These are phyloP conservation scores for Mycogone perniciosa DNA, from an alignment of 2,329 filamentous ascomycete genomes.

Conservation along the genomic window DNA sequence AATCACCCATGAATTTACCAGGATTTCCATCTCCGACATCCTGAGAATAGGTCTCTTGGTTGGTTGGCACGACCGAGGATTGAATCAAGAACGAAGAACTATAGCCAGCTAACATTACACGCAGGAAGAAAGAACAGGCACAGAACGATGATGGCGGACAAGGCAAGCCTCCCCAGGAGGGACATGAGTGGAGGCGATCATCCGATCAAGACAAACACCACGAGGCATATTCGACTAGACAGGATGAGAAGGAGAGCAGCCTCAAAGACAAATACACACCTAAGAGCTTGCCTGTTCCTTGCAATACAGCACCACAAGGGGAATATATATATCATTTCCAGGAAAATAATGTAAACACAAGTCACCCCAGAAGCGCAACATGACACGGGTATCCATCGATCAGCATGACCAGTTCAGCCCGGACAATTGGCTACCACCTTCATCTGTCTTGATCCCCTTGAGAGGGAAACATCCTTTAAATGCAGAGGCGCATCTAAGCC, in stretches of 20 bases:
- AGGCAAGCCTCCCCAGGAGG: conserved; percentile 7
- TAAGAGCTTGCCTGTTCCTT: conserved; percentile 34
- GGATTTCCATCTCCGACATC: conserved; percentile 38
- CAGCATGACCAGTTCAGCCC: conserved; percentile 35
- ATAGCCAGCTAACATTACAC: conserved; percentile 41
- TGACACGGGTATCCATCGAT: conserved; percentile 17
- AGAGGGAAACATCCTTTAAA: too few species aligned
- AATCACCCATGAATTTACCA: conserved; percentile 20
- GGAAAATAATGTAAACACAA: conserved; percentile 29
- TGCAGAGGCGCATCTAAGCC: too few species aligned
- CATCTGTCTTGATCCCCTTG: too few species aligned
- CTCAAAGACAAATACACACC: conserved; percentile 26
- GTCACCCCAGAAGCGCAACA: conserved; percentile 17
- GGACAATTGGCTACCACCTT: too few species aligned
- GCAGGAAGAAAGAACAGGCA: conserved; percentile 20
- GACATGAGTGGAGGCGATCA: conserved; percentile 16
- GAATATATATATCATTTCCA: conserved; percentile 34
- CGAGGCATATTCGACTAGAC: conserved; percentile 13
- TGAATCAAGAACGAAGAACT: conserved; percentile 41
- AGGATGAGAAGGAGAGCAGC: neutral
- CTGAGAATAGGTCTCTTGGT: conserved; percentile 37
- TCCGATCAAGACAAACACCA: conserved; percentile 19
- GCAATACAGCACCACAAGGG: conserved; percentile 38
- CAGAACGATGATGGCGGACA: conserved; percentile 14
- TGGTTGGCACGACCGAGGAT: conserved; percentile 45